Evolutionary conservation across 352 stramenopile genomes (phyloP), one percentile per base, ranked within the genome.

Genomic region (Globisporangium radiosum): DNA sequence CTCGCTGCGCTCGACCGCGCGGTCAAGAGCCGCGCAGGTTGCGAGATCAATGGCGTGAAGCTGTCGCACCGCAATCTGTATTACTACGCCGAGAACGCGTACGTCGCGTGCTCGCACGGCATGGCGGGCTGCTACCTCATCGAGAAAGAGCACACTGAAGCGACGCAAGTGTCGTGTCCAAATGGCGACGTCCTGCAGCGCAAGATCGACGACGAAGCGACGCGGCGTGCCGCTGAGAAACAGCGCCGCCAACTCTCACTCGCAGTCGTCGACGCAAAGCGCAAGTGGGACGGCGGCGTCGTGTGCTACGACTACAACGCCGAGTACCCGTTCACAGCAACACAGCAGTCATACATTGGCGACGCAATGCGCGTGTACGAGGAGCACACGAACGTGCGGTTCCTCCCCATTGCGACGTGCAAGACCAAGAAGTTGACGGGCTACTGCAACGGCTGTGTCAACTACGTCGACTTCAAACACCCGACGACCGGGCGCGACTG

Each of bases 401-500:
- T 92, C 71, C 63, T 92, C 37, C 71, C 74, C 1, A 70, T 72
- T 8, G 60, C 43, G 14, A 75, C 66, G 52, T 92, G 82, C 57
- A 62, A 80, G 58, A 63, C 61, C 54, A 78, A 82, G 48, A 65
- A 63, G 10, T 43, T 83, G 15, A 69, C 64, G 33, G 52, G 47
- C 48, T 85, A 83, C 77, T 92, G 82, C 56, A 70, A 81, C 55
- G 72, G 72, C 56, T 92, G 83, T 61, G 68, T 63, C 15, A 83
- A 85, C 65, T 92, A 75, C 65, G 73, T 88, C 55, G 78, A 92
- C 61, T 87, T 90, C 56, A 90, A 88, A 60, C 78, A 91, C 73
- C 81, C 81, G 44, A 36, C 74, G 1, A 82, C 66, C 10, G 81
- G 81, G 1, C 81, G 81, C 1, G 81, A 90, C 73, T 90, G 81